phyloP scores from a whole-genome alignment of 768 basidiomycete genomes.

The Glaciozyma antarctica region DNA sequence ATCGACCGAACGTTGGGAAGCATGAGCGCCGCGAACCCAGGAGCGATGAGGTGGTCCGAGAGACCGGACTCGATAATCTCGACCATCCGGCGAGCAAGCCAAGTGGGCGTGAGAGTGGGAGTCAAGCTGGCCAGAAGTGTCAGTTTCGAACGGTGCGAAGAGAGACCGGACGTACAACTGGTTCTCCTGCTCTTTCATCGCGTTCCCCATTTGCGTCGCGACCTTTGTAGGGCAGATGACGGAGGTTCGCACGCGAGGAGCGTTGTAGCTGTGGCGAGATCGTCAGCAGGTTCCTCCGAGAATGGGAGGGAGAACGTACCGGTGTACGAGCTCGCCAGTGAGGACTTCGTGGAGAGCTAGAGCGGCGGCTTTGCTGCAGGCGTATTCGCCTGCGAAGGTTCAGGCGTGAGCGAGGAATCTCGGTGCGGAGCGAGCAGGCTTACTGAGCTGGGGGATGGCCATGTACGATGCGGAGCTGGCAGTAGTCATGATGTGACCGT shows the following conservation, averaged over 20 bases:
- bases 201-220: constrained; percentile 23
- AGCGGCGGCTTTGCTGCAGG: constrained; percentile 19
- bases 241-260: constrained; percentile 22
- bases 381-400: constrained; percentile 19
- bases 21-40: constrained; percentile 12
- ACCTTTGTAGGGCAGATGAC: constrained; percentile 28
- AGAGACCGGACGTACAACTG: neutral
- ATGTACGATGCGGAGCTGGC: constrained; percentile 22
- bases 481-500: constrained; percentile 28
- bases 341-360: constrained; percentile 23
- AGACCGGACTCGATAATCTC: constrained; percentile 19
- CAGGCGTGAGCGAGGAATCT: neutral
- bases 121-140: neutral
- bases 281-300: neutral
- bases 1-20: constrained; percentile 12
- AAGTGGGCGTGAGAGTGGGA: constrained; percentile 13
- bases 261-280: constrained; percentile 12
- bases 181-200: constrained; percentile 10
- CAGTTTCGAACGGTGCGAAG: neutral
- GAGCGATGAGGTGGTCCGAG: constrained; percentile 24
- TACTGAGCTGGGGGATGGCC: constrained; percentile 14
- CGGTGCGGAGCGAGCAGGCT: neutral
- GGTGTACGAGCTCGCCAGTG: constrained; percentile 11
- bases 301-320: constrained; percentile 1
- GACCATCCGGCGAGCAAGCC: constrained; percentile 19